phyloP scores from a whole-genome alignment of 768 basidiomycete genomes.

The Tricholoma furcatifolium region DNA sequence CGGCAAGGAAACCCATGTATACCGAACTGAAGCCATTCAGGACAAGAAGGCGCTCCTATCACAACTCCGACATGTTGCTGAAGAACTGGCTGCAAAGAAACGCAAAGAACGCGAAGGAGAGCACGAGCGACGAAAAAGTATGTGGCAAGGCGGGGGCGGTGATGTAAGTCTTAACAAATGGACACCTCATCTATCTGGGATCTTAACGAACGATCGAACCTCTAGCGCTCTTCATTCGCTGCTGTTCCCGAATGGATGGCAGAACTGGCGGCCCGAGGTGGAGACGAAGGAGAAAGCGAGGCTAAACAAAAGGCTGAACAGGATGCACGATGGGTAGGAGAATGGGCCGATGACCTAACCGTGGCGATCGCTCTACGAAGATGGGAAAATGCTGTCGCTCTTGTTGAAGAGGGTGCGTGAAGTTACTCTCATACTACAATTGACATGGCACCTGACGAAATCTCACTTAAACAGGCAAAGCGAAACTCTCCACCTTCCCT shows the following conservation, averaged over 20 bases:
- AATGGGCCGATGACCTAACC: slow-evolving; percentile 89
- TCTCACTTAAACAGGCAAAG: slow-evolving; percentile 44
- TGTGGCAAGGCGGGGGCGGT: slow-evolving; percentile 57
- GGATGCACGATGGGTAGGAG: slow-evolving; percentile 84
- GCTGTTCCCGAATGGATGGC: slow-evolving; percentile 77
- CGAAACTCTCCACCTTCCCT: slow-evolving; percentile 57
- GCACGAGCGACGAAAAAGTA: slow-evolving; percentile 81
- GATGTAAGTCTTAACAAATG: slow-evolving; percentile 22
- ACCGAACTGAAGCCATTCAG: slow-evolving; percentile 73
- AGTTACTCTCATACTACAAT: neutral
- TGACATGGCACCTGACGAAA: too few species aligned
- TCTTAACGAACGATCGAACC: neutral
- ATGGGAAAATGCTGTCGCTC: slow-evolving; percentile 83
- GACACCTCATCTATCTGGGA: neutral
- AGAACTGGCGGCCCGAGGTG: slow-evolving; percentile 59
- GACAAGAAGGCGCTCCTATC: slow-evolving; percentile 87
- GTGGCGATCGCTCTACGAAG: slow-evolving; percentile 88
- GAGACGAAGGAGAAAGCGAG: slow-evolving; percentile 38
- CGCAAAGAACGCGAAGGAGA: slow-evolving; percentile 94
- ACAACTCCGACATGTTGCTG: slow-evolving; percentile 89
- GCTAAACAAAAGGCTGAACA: slow-evolving; percentile 76
- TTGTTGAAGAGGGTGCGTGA: slow-evolving; percentile 76
- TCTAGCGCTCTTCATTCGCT: slow-evolving; percentile 36
- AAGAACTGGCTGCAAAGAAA: slow-evolving; percentile 84
- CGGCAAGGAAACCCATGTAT: slow-evolving; percentile 93